A percentile compares a stretch with the other conserved stretches of the same genome.
phyloP scores from a whole-genome alignment of 2,329 filamentous ascomycete genomes.

The Colletotrichum liaoningense region DNA sequence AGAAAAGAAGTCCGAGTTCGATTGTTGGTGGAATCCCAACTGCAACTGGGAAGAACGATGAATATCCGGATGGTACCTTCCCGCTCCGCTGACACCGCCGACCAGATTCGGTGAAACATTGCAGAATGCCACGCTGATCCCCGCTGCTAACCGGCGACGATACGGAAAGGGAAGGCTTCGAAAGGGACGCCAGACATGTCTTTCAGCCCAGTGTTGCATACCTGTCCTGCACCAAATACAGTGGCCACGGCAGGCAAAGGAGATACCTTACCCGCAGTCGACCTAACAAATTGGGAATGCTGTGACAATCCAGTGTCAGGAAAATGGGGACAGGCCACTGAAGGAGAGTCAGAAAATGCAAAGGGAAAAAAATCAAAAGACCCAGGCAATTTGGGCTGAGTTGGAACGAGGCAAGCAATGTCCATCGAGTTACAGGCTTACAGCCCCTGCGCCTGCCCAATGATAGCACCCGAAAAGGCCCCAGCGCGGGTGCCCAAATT shows the following conservation, averaged over 20 bases:
- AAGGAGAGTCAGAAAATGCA: not conserved
- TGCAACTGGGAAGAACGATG: not conserved
- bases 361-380: not conserved
- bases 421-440: not conserved
- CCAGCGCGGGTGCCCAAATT: constrained; percentile 33
- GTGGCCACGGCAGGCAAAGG: not conserved
- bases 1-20: not conserved
- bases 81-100: constrained; percentile 2
- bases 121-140: constrained; percentile 7
- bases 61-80: constrained; percentile 17
- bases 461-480: constrained; percentile 6
- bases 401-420: constrained; percentile 21
- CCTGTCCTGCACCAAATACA: not conserved
- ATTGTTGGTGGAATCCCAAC: constrained; percentile 8
- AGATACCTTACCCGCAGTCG: not conserved
- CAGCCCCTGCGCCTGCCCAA: constrained; percentile 35
- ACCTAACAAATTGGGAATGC: not conserved
- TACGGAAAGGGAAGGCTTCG: constrained; percentile 20
- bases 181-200: not conserved
- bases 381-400: constrained; percentile 31
- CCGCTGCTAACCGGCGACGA: constrained; percentile 24
- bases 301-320: not conserved
- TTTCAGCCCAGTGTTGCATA: not conserved
- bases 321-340: not conserved
- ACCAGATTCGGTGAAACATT: constrained; percentile 18